Evolutionary conservation across 2,329 filamentous ascomycete genomes (phyloP), one percentile per base, ranked within the genome.

Genomic region (Aspergillus tamarii): DNA sequence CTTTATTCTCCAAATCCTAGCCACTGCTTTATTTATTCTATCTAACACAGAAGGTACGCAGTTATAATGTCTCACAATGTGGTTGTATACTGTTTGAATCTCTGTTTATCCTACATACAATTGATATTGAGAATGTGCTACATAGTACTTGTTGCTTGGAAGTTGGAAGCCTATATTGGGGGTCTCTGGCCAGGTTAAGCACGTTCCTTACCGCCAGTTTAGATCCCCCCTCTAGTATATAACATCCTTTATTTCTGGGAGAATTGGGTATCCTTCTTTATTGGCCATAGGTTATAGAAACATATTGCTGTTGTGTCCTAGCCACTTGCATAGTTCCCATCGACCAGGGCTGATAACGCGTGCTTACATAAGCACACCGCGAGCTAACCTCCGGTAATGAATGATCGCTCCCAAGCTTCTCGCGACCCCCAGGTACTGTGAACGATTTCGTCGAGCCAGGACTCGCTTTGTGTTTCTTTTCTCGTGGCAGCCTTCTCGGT

Each of bases 311-410:
- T 19, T 19, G 46, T 30, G 26, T 50, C 12, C 14, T 19, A n/a
- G 23, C 46, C 46, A n/a, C n/a, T n/a, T n/a, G n/a, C n/a, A 50
- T 50, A 30, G 26, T 28, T 30, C 28, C 16, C 14, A 9, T 52
- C 8, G 48, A 52, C 32, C 48, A 32, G 48, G 48, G 16, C n/a
- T 52, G 48, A 52, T 34, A 52, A 32, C 28, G 16, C 11, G 26
- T 10, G 52, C 32, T 55, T 55, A 55, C n/a, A 55, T 55, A 55
- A 55, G 52, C 52, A 55, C 52, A 55, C 28, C 26, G 26, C 48
- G 9, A 55, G 21, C 52, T 26, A 55, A 48, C 11, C 23, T 26
- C 12, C 11, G 6, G 11, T 23, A 32, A 53, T 11, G 32, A n/a
- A 54, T 19, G 30, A 54, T 54, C 30, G 19, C 52, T 54, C 30